phyloP scores from a whole-genome alignment of 2,329 filamentous ascomycete species.

The Colletotrichum plurivorum region DNA sequence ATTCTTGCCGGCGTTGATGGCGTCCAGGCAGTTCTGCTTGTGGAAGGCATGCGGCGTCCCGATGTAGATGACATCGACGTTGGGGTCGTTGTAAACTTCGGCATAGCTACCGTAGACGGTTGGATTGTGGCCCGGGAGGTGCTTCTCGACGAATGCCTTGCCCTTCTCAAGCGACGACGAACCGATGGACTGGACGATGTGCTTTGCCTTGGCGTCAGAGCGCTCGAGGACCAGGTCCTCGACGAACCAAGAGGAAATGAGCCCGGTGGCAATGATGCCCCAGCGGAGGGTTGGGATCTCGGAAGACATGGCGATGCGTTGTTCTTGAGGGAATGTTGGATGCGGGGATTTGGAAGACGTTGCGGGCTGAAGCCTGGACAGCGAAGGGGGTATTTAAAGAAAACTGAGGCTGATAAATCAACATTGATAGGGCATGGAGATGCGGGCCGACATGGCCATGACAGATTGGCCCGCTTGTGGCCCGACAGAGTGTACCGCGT shows the following conservation, averaged over 20 bases:
- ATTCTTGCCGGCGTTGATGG: constrained; percentile 59
- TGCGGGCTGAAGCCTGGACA: background rate
- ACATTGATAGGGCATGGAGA: background rate
- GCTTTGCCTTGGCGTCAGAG: constrained; percentile 52
- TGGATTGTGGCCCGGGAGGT: constrained; percentile 43
- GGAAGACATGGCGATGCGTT: constrained; percentile 2
- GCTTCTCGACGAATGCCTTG: constrained; percentile 53
- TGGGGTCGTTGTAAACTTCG: constrained; percentile 55
- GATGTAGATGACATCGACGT: constrained; percentile 62
- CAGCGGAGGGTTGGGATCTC: constrained; percentile 48
- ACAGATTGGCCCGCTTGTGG: background rate
- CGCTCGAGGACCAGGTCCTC: constrained; percentile 55
- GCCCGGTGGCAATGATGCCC: constrained; percentile 49
- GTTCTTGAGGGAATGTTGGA: background rate
- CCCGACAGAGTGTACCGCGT: background rate
- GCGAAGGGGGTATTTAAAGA: constrained; percentile 3
- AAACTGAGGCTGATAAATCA: background rate
- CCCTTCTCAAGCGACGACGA: constrained; percentile 57
- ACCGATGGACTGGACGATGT: constrained; percentile 59
- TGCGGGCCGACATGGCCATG: constrained; percentile 1
- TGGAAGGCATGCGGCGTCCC: constrained; percentile 62
- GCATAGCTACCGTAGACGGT: constrained; percentile 57
- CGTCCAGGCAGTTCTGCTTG: constrained; percentile 58
- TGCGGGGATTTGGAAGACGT: background rate
- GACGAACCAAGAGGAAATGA: constrained; percentile 52